A percentile compares a stretch with the other conserved stretches of the same genome.
Conservation (phyloP, 345 rosid species). For the Lepidium aucheri region DNA sequence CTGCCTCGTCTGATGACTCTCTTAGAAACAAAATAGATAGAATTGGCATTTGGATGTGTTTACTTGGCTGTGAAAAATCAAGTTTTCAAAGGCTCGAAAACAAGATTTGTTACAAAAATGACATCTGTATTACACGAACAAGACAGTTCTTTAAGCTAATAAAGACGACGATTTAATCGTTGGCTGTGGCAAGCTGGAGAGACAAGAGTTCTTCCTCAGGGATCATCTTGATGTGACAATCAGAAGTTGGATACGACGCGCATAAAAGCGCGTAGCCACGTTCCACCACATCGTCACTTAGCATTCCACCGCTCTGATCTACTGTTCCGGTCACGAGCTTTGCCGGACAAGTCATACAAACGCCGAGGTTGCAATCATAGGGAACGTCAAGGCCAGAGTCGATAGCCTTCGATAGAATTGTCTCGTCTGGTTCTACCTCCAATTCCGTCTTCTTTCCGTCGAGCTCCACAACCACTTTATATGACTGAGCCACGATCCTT, state of each 20-base stretch:
- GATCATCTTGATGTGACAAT: conserved; percentile 71
- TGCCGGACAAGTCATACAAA: conserved; percentile 99
- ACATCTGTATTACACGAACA: background rate
- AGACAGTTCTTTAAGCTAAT: background rate
- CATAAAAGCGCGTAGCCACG: conserved; percentile 80
- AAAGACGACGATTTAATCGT: conserved; percentile 37
- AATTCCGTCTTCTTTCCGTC: conserved; percentile 59
- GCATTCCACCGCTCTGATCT: conserved; percentile 97
- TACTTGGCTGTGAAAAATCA: background rate
- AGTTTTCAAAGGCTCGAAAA: background rate
- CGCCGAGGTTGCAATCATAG: conserved; percentile 92
- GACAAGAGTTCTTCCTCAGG: conserved; percentile 90
- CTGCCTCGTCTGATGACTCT: background rate
- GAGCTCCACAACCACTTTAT: conserved; percentile 76
- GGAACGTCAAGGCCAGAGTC: conserved; percentile 70
- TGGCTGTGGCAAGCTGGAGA: conserved; percentile 79
- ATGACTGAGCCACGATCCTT: conserved; percentile 31
- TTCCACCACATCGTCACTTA: conserved; percentile 93
- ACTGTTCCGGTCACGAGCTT: conserved; percentile 56
- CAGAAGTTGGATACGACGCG: conserved; percentile 72
- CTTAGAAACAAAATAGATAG: background rate
- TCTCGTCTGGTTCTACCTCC: conserved; percentile 82
- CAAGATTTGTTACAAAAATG: background rate
- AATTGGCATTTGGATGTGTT: too few species aligned
- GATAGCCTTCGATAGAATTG: conserved; percentile 70